Percentiles rank a stretch among this genome's conserved stretches.
Conservation (phyloP, 441 rosid genomes). For the Isatis lusitanica region DNA sequence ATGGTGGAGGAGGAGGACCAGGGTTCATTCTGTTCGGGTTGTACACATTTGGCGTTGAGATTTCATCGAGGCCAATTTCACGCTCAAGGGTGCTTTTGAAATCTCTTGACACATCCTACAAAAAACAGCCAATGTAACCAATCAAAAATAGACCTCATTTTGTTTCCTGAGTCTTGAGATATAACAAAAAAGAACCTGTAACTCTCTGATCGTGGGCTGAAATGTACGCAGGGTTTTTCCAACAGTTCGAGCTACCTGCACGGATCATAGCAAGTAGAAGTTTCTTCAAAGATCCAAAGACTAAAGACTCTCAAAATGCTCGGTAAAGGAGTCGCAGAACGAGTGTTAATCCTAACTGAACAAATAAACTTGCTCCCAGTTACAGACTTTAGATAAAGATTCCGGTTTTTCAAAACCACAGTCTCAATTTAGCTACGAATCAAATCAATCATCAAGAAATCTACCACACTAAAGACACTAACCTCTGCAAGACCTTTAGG, state of each 20-base stretch:
- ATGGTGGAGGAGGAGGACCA: slow-evolving; percentile 44
- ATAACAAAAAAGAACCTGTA: slow-evolving; percentile 52
- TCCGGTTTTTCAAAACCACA: not conserved
- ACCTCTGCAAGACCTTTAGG: slow-evolving; percentile 99
- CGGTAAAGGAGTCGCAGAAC: not conserved
- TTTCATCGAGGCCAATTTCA: slow-evolving; percentile 88
- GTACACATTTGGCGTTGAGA: slow-evolving; percentile 45
- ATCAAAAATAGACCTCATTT: not conserved
- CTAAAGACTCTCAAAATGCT: not conserved
- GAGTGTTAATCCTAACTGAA: not conserved
- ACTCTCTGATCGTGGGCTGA: slow-evolving; percentile 94
- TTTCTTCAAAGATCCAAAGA: slow-evolving; percentile 4
- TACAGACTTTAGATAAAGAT: not conserved
- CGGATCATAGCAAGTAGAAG: not conserved
- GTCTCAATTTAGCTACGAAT: too few relatives aligned
- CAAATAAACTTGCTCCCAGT: not conserved
- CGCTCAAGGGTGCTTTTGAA: slow-evolving; percentile 91
- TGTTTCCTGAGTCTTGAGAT: not conserved
- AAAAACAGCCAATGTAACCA: slow-evolving; percentile 6
- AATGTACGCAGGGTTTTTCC: slow-evolving; percentile 88
- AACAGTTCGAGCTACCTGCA: slow-evolving; percentile 89
- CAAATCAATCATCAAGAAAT: not conserved
- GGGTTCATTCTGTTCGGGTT: slow-evolving; percentile 41
- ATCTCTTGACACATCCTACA: slow-evolving; percentile 92
- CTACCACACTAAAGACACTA: slow-evolving; percentile 17